A percentile compares a stretch with the other conserved stretches of the same genome.
phyloP scores from a whole-genome alignment of 2,329 filamentous ascomycete genomes.

The Fusarium siculi region DNA sequence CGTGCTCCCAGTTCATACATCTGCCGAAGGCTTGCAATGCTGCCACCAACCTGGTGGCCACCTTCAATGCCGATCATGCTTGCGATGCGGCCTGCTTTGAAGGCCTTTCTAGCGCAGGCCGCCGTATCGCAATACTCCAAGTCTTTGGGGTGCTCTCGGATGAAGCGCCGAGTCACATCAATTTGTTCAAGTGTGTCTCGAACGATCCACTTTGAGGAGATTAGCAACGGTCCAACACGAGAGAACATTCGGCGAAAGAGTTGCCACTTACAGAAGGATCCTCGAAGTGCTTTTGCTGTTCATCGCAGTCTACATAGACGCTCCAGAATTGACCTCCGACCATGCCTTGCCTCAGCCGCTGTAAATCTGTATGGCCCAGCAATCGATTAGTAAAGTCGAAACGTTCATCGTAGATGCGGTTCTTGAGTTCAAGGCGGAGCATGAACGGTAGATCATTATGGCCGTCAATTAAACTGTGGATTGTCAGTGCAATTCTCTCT shows the following conservation, averaged over 20 bases:
- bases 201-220: constrained; percentile 18
- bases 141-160: constrained; percentile 38
- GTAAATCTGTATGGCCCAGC: constrained; percentile 44
- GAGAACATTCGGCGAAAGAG: not conserved
- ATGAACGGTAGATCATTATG: constrained; percentile 48
- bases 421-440: constrained; percentile 46
- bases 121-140: constrained; percentile 43
- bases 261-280: constrained; percentile 35
- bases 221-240: not conserved
- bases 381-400: constrained; percentile 30
- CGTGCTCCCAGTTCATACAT: constrained; percentile 51
- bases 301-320: constrained; percentile 43
- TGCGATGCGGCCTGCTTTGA: constrained; percentile 47
- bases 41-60: constrained; percentile 49
- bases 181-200: constrained; percentile 47
- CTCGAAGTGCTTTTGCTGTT: constrained; percentile 38
- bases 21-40: constrained; percentile 49
- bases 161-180: constrained; percentile 47
- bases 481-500: not conserved
- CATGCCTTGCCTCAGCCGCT: constrained; percentile 43
- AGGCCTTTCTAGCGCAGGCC: constrained; percentile 44
- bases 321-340: constrained; percentile 49
- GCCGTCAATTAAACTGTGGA: constrained; percentile 43
- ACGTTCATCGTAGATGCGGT: constrained; percentile 34
- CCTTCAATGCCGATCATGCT: constrained; percentile 54